phyloP scores from a whole-genome alignment of 225 moss, liverwort and hornwort genomes.

The Pleurozium schreberi region DNA sequence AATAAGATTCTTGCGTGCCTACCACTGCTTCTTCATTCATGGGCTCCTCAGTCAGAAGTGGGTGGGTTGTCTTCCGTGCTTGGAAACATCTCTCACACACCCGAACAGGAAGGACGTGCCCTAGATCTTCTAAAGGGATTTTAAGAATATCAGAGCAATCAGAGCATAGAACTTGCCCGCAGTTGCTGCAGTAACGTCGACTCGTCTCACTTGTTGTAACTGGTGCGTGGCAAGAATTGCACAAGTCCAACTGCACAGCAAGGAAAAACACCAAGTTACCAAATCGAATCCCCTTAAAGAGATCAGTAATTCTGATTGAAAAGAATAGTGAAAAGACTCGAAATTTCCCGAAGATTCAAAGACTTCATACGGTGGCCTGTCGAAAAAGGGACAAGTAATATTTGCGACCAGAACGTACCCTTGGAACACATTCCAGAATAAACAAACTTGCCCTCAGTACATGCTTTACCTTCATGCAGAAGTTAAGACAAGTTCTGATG shows the following conservation, averaged over 20 bases:
- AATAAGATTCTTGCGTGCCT: background rate
- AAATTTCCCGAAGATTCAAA: background rate
- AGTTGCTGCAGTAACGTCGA: slow-evolving; percentile 60
- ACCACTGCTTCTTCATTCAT: background rate
- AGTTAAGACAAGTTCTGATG: background rate
- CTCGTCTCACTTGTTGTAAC: slow-evolving; percentile 26
- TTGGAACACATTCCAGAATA: background rate
- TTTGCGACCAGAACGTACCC: background rate
- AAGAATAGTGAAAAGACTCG: background rate
- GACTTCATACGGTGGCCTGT: background rate
- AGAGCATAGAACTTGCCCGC: slow-evolving; percentile 64
- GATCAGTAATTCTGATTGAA: background rate
- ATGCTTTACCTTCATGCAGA: background rate
- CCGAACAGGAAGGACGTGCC: slow-evolving; percentile 61
- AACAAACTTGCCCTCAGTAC: background rate
- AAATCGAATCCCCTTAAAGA: background rate
- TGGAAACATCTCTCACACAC: slow-evolving; percentile 70
- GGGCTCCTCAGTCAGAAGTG: background rate
- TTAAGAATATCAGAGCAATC: slow-evolving; percentile 46
- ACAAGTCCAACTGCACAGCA: slow-evolving; percentile 46
- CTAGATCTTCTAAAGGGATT: slow-evolving; percentile 57
- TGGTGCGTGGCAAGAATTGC: slow-evolving; percentile 50
- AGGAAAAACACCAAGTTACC: background rate
- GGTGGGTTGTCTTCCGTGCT: slow-evolving; percentile 19
- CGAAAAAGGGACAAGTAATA: background rate